Percentiles rank a stretch among this genome's conserved stretches.
These are phyloP conservation scores for Penicillium sp. DNA, from an alignment of 2,329 filamentous ascomycete species.

Conservation along the genomic window DNA sequence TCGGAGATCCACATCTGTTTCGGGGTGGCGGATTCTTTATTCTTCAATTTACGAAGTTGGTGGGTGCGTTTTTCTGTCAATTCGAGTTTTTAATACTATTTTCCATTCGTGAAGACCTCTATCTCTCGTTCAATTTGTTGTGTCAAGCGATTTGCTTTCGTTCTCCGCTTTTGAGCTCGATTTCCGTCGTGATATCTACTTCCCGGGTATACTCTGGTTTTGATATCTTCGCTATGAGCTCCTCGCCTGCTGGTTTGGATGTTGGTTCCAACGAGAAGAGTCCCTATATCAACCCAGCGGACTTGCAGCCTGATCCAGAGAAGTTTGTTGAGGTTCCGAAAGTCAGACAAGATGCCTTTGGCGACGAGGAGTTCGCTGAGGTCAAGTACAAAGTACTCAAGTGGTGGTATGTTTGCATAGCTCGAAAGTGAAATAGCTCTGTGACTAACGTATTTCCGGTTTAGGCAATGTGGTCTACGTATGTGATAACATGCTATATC, in stretches of 20 bases:
- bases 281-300: neutral
- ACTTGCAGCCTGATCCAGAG: slow-evolving; percentile 17
- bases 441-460: neutral
- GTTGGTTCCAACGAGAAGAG: neutral
- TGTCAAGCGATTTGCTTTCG: neutral
- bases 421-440: neutral
- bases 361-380: slow-evolving; percentile 38
- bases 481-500: slow-evolving; percentile 8
- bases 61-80: neutral
- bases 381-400: slow-evolving; percentile 51
- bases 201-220: neutral
- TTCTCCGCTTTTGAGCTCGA: neutral
- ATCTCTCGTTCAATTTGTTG: neutral
- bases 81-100: neutral
- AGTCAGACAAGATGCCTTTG: slow-evolving; percentile 34
- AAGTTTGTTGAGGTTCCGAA: slow-evolving; percentile 12
- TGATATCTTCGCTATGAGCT: slow-evolving; percentile 11
- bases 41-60: neutral
- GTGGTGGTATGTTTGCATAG: slow-evolving; percentile 37
- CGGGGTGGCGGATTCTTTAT: slow-evolving; percentile 6
- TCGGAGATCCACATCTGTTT: slow-evolving; percentile 8
- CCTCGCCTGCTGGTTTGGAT: neutral
- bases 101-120: neutral
- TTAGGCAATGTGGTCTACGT: slow-evolving; percentile 43
- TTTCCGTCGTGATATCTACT: neutral